phyloP scores from a whole-genome alignment of 805 yeast species.

The Candida ulmi region DNA sequence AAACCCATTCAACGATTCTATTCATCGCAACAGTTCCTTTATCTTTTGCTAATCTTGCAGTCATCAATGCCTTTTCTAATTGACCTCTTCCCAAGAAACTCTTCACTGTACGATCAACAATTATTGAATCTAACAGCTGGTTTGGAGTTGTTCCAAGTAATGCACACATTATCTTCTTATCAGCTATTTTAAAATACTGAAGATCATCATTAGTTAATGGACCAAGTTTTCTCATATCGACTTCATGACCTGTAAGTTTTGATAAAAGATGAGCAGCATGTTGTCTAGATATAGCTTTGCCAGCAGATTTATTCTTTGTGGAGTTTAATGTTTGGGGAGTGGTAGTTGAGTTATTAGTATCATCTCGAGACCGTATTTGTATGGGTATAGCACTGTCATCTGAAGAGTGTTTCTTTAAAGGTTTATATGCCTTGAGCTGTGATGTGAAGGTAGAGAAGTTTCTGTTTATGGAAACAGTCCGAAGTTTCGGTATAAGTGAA shows the following conservation, averaged over 20 bases:
- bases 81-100: slow-evolving; percentile 47
- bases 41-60: slow-evolving; percentile 40
- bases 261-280: slow-evolving; percentile 20
- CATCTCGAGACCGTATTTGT: neutral
- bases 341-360: no score
- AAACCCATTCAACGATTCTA: slow-evolving; percentile 45
- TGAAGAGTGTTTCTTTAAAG: neutral
- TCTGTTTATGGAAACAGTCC: neutral
- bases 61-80: slow-evolving; percentile 44
- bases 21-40: slow-evolving; percentile 61
- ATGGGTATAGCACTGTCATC: neutral
- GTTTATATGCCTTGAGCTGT: neutral
- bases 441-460: neutral
- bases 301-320: neutral
- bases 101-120: slow-evolving; percentile 48
- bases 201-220: slow-evolving; percentile 31
- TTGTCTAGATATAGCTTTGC: slow-evolving; percentile 14
- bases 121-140: slow-evolving; percentile 52
- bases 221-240: slow-evolving; percentile 25
- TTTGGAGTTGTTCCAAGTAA: slow-evolving; percentile 54
- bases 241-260: slow-evolving; percentile 15
- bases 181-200: slow-evolving; percentile 27
- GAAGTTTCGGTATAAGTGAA: neutral
- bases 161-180: slow-evolving; percentile 43
- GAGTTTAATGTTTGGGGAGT: neutral